phyloP scores from a whole-genome alignment of 148 eudicot genomes.

The Silene uniflora region DNA sequence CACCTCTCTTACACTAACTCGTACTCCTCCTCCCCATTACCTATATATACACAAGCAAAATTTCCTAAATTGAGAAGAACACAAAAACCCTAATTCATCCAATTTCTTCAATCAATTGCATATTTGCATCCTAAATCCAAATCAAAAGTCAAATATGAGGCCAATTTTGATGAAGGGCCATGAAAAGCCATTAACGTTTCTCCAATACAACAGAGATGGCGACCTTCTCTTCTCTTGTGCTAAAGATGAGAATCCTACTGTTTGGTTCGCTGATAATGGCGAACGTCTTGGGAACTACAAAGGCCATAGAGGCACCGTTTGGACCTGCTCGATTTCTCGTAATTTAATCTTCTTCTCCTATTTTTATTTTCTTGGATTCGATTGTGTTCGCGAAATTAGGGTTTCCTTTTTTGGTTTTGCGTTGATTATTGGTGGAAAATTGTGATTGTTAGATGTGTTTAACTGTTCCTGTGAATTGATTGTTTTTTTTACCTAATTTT shows the following conservation, averaged over 20 bases:
- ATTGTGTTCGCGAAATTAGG: not conserved
- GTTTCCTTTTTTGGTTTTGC: not conserved
- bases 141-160: constrained; percentile 47
- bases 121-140: not conserved
- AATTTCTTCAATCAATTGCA: too few species aligned
- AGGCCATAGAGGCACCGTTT: constrained; percentile 97
- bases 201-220: constrained; percentile 84
- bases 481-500: too few species aligned
- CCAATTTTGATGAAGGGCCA: constrained; percentile 98
- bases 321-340: constrained; percentile 86
- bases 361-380: not conserved
- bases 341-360: not conserved
- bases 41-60: too few species aligned
- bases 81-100: not conserved
- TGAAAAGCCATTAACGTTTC: constrained; percentile 85
- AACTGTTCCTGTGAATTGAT: too few species aligned
- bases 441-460: too few species aligned
- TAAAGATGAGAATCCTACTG: constrained; percentile 70
- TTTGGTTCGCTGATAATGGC: constrained; percentile 76
- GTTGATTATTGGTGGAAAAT: not conserved
- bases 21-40: too few species aligned
- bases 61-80: not conserved
- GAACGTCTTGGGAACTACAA: constrained; percentile 86
- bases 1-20: too few species aligned
- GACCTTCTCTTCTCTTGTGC: constrained; percentile 73